These are phyloP conservation scores for Cystofilobasidium bisporidii DNA, from an alignment of 768 basidiomycete species.

Conservation along the genomic window DNA sequence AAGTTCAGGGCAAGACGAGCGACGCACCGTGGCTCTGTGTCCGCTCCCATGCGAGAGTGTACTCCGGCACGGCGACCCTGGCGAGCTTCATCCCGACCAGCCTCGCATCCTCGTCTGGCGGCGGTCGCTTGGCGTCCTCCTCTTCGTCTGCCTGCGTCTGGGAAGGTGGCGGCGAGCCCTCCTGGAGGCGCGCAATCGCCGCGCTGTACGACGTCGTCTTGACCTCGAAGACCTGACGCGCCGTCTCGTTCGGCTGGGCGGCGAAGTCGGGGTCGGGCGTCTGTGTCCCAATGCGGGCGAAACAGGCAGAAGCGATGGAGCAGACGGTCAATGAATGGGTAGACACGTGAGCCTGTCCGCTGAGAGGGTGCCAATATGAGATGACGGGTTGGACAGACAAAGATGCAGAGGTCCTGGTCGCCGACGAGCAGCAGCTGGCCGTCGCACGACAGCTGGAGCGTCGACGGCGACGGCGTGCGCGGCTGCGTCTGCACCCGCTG, in stretches of 20 bases:
- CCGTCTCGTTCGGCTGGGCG: not conserved
- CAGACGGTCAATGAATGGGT: not conserved
- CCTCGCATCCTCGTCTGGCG: not conserved
- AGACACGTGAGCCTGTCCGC: not conserved
- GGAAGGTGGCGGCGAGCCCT: too few relatives aligned
- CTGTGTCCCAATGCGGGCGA: not conserved
- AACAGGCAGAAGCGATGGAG: not conserved
- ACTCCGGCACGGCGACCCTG: not conserved
- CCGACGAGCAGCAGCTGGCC: constrained; percentile 4
- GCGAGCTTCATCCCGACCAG: not conserved
- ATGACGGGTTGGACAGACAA: not conserved
- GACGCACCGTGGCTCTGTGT: not conserved
- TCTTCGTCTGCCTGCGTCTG: not conserved
- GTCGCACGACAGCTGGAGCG: not conserved
- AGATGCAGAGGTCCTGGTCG: not conserved
- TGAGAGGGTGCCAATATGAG: not conserved
- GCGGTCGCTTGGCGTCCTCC: not conserved
- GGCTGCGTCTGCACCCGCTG: not conserved
- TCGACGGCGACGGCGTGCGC: not conserved
- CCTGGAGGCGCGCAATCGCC: not conserved
- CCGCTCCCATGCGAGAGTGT: not conserved
- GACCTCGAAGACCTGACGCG: not conserved
- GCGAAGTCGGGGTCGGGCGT: constrained; percentile 6
- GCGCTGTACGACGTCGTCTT: not conserved
- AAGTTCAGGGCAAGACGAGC: not conserved